Evolutionary conservation across 2,329 filamentous ascomycete genomes (phyloP), one percentile per base, ranked within the genome.

Genomic region (Arthrobotrys iridis): DNA sequence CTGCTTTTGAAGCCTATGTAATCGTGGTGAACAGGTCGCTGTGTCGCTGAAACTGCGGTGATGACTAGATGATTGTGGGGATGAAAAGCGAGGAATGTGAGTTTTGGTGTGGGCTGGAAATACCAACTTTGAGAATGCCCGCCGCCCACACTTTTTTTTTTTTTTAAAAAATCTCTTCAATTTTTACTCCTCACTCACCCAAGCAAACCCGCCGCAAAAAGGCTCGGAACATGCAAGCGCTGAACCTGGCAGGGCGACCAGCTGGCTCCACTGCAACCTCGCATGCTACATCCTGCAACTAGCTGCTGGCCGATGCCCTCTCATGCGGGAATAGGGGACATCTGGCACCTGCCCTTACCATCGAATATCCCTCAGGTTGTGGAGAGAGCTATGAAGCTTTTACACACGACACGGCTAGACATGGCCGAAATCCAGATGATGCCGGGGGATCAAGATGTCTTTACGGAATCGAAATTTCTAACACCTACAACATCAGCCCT

Each of bases 81-180:
- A 67, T 18, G 59, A 26, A 57, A 59, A 20, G 41, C 30, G 57
- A 77, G 33, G 70, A 66, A 68, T 52, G 68, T n/a, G n/a, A n/a
- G n/a, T n/a, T n/a, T 66, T 55, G 28, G 50, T 20, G 20, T 30
- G 35, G 24, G 52, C 33, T 26, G 40, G 50, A 28, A 65, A 67
- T 58, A 45, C 24, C 55, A 70, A 62, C 55, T 62, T 70, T 18
- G 43, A 46, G 45, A 46, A 64, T 52, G 30, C 33, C 60, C 7
- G n/a, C 43, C 43, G 62, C 58, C 63, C 18, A 64, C 45, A 48
- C 24, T 60, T 57, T 45, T 65, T 55, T 37, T 41, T 43, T 37
- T 30, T 52, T 30, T 30, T n/a, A n/a, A n/a, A n/a, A n/a, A n/a
- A n/a, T n/a, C n/a, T n/a, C n/a, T 52, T 30, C 41, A n/a, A 13